Base-by-base conservation (phyloP, 1,139 yeast genomes). In the Pichia sp. region DNA sequence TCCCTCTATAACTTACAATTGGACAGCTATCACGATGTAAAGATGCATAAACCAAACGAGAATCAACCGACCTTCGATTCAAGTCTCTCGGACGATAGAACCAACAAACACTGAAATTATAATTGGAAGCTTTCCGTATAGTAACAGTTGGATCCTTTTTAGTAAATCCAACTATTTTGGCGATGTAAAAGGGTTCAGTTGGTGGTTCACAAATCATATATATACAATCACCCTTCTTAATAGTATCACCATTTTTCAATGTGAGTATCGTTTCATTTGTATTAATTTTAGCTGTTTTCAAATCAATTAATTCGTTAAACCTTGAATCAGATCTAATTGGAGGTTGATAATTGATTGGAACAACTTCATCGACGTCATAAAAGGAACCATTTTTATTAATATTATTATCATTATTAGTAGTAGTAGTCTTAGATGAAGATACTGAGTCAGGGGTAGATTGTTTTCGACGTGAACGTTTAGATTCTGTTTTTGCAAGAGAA, bases 181-280 rank as follows among this genome's bases (percentile, higher is more conserved):
- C 97, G 36, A 91, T 75, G 55, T 85, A 88, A 63, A 84, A 89
- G 0, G 97, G 96, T 53, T 89, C 97, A 1, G 95, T 94, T 0
- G 96, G 91, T 1, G 96, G 96, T 58, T 86, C 96, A 49, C 94
- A 79, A 21, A 88, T 71, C 77, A 91, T 79, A 58, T 84, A 89
- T 5, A 89, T 82, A 49, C 72, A 80, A 44, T 89, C 95, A 20
- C 75, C 77, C 46, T 74, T 74, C 7, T 50, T 49, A 18, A 75
- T 49, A 32, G 54, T 56, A 40, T 63, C 40, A 35, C 61, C 57
- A 44, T 58, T 53, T 43, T 51, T 52, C 18, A 54, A 43, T 11
- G 44, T 49, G 20, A 58, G 36, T 1, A 45, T 44, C 6, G 17
- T 38, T 30, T 42, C 45, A 33, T 50, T 49, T 24, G 49, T 42